These are phyloP conservation scores for Ceratonia siliqua DNA, from an alignment of 306 rosid species.

Conservation along the genomic window DNA sequence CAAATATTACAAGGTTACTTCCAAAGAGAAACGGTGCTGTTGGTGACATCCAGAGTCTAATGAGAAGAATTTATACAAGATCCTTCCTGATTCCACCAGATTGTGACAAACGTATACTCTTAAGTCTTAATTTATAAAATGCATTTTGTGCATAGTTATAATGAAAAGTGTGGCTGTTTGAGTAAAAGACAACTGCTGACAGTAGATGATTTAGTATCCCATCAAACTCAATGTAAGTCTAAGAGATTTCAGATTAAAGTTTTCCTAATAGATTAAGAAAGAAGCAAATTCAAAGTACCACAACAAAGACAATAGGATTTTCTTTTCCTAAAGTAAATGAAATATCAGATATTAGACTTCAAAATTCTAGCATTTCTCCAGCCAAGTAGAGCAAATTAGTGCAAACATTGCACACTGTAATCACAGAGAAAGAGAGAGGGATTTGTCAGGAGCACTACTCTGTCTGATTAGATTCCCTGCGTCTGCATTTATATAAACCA, in stretches of 20 bases:
- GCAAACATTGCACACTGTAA: background rate
- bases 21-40: background rate
- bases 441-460: conserved; percentile 6
- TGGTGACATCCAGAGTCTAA: background rate
- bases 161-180: background rate
- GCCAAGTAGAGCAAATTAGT: background rate
- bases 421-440: background rate
- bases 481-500: background rate
- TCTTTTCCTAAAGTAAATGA: background rate
- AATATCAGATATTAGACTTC: background rate
- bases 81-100: background rate
- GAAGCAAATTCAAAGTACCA: background rate
- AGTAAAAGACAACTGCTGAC: background rate
- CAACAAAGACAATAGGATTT: background rate
- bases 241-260: background rate
- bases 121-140: background rate
- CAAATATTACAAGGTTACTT: background rate
- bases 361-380: background rate
- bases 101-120: background rate
- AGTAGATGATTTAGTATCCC: background rate
- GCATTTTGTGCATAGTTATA: conserved; percentile 4
- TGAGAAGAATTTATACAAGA: background rate
- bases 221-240: background rate
- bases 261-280: background rate
- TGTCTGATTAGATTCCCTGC: background rate